Evolutionary conservation across 2,329 filamentous ascomycete genomes (phyloP), one percentile per base, ranked within the genome.

Genomic region (Raffaelea arxii): DNA sequence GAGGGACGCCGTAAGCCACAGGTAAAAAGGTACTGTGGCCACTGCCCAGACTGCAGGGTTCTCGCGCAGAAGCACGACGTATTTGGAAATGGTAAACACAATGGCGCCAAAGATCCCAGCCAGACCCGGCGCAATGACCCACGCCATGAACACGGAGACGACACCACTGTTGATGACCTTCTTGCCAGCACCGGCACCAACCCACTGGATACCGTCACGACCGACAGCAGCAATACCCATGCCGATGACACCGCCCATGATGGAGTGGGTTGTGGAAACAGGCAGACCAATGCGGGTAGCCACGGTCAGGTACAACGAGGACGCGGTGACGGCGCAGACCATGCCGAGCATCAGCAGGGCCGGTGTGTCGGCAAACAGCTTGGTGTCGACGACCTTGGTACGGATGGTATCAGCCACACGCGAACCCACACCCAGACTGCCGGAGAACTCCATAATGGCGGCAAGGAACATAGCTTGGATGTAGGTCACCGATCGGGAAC

Each of bases 401-500:
- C 75, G 72, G 58, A 81, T 80, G 10, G 78, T 81, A 46, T 75
- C 73, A 23, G 78, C 74, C 4, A 78, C 76, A 49, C 76, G 74
- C 25, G 77, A 71, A 22, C 77, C 79, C 41, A 82, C 77, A 47
- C 72, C 72, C 25, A 82, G 66, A 37, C 75, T 70, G 43, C 80
- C 80, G n/a, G 69, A 61, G 53, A 82, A 77, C 61, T 83, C 79
- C 66, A 80, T 78, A 49, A 80, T 57, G 39, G 71, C 69, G 32
- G 73, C 77, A 24, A 77, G 63, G 12, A 72, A 53, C 75, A 78
- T 77, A 53, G 75, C 78, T 59, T 82, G 77, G 45, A 73, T 51
- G 59, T 80, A 75, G 18, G 74, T 72, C 37, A 84, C 62, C 49
- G 82, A 85, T 35, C 81, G 70, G 4, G 82, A 85, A 2, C 80